Evolutionary conservation across 2,329 filamentous ascomycete species (phyloP).

Genomic region (Ophiostoma piceae): DNA sequence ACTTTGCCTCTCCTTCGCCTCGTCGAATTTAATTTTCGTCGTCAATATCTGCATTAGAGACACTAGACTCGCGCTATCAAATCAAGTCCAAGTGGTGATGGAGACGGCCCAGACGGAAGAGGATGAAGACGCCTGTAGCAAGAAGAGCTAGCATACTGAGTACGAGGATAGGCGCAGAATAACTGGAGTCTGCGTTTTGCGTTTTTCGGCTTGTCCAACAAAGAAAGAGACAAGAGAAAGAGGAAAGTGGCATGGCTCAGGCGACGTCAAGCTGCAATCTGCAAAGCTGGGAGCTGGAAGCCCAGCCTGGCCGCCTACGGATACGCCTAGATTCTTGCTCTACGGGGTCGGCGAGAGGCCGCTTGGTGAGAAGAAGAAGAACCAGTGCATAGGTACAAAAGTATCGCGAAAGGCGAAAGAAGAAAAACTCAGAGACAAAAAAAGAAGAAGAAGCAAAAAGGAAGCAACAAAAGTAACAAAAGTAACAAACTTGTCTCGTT

Average conservation of each 20-base stretch:
- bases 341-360: neutral
- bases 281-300: neutral
- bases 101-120: neutral
- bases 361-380: neutral
- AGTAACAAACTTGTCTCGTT: neutral
- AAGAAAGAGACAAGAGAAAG: neutral
- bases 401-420: neutral
- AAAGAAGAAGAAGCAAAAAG: neutral
- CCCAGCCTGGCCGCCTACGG: neutral
- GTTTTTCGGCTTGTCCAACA: constrained; percentile 2
- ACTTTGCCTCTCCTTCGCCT: no score
- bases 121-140: neutral
- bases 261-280: no score
- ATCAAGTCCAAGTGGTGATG: neutral
- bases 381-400: neutral
- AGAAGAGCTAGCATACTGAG: neutral
- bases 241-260: neutral
- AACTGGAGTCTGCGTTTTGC: neutral
- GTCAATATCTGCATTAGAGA: neutral
- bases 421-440: neutral
- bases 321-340: neutral
- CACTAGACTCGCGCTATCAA: neutral
- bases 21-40: neutral
- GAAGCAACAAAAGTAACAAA: neutral
- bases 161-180: neutral